Base-by-base conservation (phyloP, 2,329 filamentous ascomycete genomes). In the Fusarium sp. region DNA sequence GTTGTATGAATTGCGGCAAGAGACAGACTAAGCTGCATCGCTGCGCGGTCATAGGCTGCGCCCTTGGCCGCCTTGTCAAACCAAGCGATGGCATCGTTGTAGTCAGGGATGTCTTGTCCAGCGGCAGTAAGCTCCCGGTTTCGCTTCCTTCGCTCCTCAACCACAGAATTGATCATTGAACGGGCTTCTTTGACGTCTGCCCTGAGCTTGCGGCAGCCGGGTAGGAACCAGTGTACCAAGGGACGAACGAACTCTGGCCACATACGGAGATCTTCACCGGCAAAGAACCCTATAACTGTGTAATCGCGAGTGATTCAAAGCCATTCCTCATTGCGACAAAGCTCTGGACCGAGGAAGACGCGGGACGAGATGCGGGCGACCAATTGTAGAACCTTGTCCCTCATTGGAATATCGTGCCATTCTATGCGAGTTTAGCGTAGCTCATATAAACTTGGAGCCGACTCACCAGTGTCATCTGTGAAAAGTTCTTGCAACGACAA, bases 301-400 rank as follows among this genome's bases (percentile, higher is more conserved):
- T 66, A 57, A 4, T 61, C 35, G 1, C 56, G 33, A n/a, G 64
- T 54, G 16, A 66, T 66, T 52, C 35, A 33, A 10, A 62, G 58
- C 64, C 64, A 66, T 6, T 18, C 27, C 0, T 45, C 24, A 11
- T 66, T 62, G 14, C 64, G 56, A 18, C 56, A 59, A 6, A 66
- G 48, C 33, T 61, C 56, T n/a, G 45, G 22, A 7, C 64, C 64
- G 6, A 66, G 64, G 22, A 66, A 66, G 14, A 66, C 57, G 5
- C 33, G 43, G 3, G 56, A 43, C 6, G 57, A 41, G 18, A 60
- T 41, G 0, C 57, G 57, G 16, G 57, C 37, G 5, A 60, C 37
- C 4, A 60, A n/a, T n/a, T 18, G 35, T 13, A 43, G 24, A 5
- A 60, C 10, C 16, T 31, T 18, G n/a, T 60, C 39, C 9, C 39